Evolutionary conservation across 768 basidiomycete genomes (phyloP), one percentile per base, ranked within the genome.

Genomic region (Rhizopogon vinicolor): DNA sequence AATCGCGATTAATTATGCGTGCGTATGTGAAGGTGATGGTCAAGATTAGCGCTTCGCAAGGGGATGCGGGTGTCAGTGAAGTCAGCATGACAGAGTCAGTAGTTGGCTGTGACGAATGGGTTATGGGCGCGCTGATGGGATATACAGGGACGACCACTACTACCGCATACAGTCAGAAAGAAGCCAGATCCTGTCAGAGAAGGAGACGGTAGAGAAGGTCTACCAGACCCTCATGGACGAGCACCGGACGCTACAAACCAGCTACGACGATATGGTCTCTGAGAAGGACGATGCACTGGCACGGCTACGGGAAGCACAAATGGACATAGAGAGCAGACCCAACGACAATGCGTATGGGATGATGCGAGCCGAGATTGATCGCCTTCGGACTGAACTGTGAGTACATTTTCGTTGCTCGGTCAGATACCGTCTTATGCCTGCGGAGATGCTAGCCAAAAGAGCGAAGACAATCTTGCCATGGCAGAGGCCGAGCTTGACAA

Each of bases 381-480:
- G 89, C 37, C 72, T 97, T 42, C 80, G 91, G 42, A 71, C 76
- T 3, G 93, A 94, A 57, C 78, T 98, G 94, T 97, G 74, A 80
- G 93, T 80, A 40, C 51, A 9, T 33, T 31, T 48, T 5, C 49
- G 9, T 19, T 19, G 42, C 58, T 51, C 18, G 35, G n/a, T n/a
- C 33, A 51, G 50, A 46, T 54, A 45, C 16, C n/a, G 41, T 61
- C 59, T 66, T 57, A 73, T 68, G 50, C 53, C 60, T 60, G 59
- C 64, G 64, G 68, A 70, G 65, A 64, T 67, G 60, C 59, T 72
- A 95, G 93, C 62, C 89, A 91, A 74, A 96, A 91, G 79, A 93
- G 91, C 65, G 95, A 97, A 73, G 94, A 98, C 57, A 90, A 90
- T 64, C 78, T 98, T 16, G 87, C 85, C 16, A 78, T 88, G 66